Evolutionary conservation across 345 rosid species (phyloP).

Genomic region (Brassica incana): DNA sequence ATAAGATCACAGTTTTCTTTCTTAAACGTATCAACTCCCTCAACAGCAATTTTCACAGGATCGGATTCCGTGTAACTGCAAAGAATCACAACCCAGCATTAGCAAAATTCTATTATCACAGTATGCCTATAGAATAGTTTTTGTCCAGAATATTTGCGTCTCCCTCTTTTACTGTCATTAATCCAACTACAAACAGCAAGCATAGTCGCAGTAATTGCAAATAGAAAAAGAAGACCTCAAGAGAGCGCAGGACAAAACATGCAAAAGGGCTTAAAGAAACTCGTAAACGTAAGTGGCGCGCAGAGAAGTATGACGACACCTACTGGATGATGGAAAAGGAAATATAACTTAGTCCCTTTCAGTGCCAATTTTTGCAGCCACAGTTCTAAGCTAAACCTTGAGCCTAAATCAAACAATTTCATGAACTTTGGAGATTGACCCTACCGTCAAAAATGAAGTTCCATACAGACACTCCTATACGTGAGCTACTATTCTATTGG

Average conservation of each 20-base stretch:
- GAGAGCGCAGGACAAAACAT: background rate
- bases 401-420: constrained; percentile 14
- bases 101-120: too few species aligned
- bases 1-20: constrained; percentile 91
- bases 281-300: background rate
- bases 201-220: background rate
- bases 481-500: background rate
- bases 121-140: too few species aligned
- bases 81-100: background rate
- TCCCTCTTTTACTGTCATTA: too few species aligned
- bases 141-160: too few species aligned
- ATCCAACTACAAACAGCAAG: too few species aligned
- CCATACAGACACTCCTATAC: background rate
- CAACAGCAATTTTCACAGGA: constrained; percentile 92
- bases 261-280: background rate
- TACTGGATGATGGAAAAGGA: background rate
- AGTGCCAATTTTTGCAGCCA: background rate
- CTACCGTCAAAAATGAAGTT: background rate
- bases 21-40: constrained; percentile 90
- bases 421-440: background rate
- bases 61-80: constrained; percentile 89
- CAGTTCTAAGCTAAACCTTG: background rate
- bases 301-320: background rate
- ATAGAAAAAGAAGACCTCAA: background rate
- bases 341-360: background rate